Percentiles rank a stretch among this genome's conserved stretches.
Conservation (phyloP, 495 filamentous ascomycete genomes). For the Glarea lozoyensis region DNA sequence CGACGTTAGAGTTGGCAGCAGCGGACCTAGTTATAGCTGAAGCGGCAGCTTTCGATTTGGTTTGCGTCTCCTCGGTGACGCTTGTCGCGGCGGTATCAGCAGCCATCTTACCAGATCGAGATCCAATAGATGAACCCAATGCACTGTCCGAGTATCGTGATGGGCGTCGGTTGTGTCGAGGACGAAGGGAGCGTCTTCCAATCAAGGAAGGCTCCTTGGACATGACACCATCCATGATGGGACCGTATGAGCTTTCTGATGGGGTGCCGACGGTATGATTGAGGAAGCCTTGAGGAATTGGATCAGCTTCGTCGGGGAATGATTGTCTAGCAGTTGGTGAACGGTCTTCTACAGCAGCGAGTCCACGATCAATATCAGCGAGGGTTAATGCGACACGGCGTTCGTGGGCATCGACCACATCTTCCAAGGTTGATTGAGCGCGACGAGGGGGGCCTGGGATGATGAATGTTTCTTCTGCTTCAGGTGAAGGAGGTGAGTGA, state of each 20-base stretch:
- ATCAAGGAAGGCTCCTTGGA: conserved; percentile 15
- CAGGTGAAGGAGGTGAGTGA: conserved; percentile 37
- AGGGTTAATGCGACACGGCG: conserved; percentile 43
- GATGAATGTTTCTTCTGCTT: conserved; percentile 27
- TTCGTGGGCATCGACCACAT: conserved; percentile 46
- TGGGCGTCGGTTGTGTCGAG: conserved; percentile 35
- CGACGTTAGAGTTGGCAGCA: conserved; percentile 25
- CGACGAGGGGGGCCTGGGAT: conserved; percentile 46
- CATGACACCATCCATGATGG: conserved; percentile 27
- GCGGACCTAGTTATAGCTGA: conserved; percentile 42
- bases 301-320: conserved; percentile 37
- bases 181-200: conserved; percentile 29
- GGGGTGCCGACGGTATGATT: conserved; percentile 31
- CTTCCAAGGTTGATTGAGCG: conserved; percentile 53
- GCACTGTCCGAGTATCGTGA: conserved; percentile 54
- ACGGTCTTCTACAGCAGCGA: conserved; percentile 25
- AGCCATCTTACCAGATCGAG: conserved; percentile 27
- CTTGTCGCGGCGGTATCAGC: conserved; percentile 11
- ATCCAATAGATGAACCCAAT: conserved; percentile 45
- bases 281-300: conserved; percentile 41
- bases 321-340: conserved; percentile 21
- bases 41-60: conserved; percentile 23
- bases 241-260: conserved; percentile 17
- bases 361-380: conserved; percentile 41
- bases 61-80: conserved; percentile 21